These are phyloP conservation scores for Trifolium repens DNA, from an alignment of 306 rosid species.

Conservation along the genomic window DNA sequence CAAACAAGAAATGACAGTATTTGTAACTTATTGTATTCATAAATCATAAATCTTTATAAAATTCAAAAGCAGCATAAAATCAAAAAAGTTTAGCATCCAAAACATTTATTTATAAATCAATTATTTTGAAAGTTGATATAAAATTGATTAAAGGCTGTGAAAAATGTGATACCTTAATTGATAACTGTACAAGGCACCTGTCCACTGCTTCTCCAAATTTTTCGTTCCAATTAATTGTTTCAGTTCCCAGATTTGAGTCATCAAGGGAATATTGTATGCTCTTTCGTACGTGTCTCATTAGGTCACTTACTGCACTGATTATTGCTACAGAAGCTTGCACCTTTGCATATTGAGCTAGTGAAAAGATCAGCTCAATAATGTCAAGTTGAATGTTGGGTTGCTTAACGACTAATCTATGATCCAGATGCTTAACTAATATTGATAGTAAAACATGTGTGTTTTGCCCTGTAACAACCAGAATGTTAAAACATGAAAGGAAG, in stretches of 20 bases:
- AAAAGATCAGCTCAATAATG: constrained; percentile 67
- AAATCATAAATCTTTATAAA: constrained; percentile 1
- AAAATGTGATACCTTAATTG: constrained; percentile 65
- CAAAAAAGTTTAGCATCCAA: constrained; percentile 7
- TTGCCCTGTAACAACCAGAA: constrained; percentile 59
- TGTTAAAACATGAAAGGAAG: constrained; percentile 8
- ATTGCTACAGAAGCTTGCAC: constrained; percentile 73
- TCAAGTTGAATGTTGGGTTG: constrained; percentile 76
- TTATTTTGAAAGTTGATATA: constrained; percentile 7
- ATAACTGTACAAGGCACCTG: constrained; percentile 77
- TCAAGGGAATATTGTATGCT: constrained; percentile 77
- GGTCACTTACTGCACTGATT: constrained; percentile 70
- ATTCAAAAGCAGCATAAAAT: constrained; percentile 29
- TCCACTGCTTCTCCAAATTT: constrained; percentile 76
- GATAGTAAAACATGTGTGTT: constrained; percentile 77
- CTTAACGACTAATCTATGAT: constrained; percentile 77
- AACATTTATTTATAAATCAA: constrained; percentile 26
- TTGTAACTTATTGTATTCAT: neutral
- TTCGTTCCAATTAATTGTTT: constrained; percentile 63
- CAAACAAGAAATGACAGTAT: constrained; percentile 17
- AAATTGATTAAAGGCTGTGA: constrained; percentile 29
- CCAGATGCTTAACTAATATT: constrained; percentile 82
- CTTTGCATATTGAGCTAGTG: constrained; percentile 69
- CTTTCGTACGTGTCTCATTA: constrained; percentile 85
- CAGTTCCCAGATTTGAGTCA: constrained; percentile 57